These are phyloP conservation scores for Aureobasidium zeae DNA, from an alignment of 2,329 filamentous ascomycete species.

Conservation along the genomic window DNA sequence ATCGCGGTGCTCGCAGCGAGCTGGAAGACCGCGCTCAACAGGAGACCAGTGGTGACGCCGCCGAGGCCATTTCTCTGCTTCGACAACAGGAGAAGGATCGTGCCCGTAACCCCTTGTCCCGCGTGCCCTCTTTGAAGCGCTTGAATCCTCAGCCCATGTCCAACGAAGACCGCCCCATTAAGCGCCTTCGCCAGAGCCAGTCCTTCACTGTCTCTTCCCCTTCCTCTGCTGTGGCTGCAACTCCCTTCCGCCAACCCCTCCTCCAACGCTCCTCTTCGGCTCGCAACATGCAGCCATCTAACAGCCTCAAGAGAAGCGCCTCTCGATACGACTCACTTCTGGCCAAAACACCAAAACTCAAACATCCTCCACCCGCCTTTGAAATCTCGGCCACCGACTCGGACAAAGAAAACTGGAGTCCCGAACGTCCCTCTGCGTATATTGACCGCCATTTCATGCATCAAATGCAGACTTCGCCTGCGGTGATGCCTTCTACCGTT, in stretches of 20 bases:
- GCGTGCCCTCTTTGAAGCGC: conserved; percentile 11
- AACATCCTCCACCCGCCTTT: conserved; percentile 30
- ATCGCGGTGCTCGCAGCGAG: conserved; percentile 68
- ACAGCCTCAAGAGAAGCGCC: not conserved
- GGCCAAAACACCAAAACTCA: conserved; percentile 19
- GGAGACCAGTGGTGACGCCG: conserved; percentile 68
- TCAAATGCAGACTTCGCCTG: conserved; percentile 1
- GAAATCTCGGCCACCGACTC: conserved; percentile 59
- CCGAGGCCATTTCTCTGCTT: conserved; percentile 54
- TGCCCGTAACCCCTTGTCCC: conserved; percentile 2
- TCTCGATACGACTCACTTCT: not conserved
- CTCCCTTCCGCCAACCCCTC: conserved; percentile 22
- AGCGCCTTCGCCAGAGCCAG: conserved; percentile 10
- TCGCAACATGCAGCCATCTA: conserved; percentile 25
- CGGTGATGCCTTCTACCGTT: conserved; percentile 3
- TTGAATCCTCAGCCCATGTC: conserved; percentile 7
- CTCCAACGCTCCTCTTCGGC: conserved; percentile 26
- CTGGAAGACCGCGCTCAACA: conserved; percentile 73
- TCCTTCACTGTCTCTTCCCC: conserved; percentile 7
- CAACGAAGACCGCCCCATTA: conserved; percentile 3
- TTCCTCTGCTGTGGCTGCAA: conserved; percentile 7
- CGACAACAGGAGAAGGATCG: conserved; percentile 13
- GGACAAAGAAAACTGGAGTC: conserved; percentile 89
- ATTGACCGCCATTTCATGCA: conserved; percentile 27
- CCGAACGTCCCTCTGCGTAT: conserved; percentile 27